These are phyloP conservation scores for Cyclostephanos tholiformis DNA, from an alignment of 108 stramenopile genomes.

Conservation along the genomic window DNA sequence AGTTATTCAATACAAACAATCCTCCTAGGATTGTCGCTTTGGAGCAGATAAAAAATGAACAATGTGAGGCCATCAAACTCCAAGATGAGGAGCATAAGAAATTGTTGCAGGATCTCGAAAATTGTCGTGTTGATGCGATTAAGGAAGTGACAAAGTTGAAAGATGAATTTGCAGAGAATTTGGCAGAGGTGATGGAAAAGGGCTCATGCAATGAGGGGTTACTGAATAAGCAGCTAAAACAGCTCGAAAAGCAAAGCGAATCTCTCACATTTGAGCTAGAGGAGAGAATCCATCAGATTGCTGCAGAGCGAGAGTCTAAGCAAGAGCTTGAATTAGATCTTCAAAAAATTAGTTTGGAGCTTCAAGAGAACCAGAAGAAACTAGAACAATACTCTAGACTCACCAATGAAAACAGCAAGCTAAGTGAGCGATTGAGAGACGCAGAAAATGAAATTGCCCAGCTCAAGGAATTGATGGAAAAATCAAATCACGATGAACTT, in stretches of 20 bases:
- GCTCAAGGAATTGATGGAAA: slow-evolving; percentile 10
- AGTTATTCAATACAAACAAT: neutral
- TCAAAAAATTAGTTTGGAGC: slow-evolving; percentile 1
- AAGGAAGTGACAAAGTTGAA: neutral
- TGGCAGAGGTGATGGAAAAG: slow-evolving; percentile 6
- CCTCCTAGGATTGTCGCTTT: slow-evolving; percentile 12
- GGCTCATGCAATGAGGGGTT: neutral
- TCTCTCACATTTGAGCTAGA: neutral
- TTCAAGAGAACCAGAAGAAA: slow-evolving; percentile 12
- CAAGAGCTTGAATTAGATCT: neutral
- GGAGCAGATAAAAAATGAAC: slow-evolving; percentile 13
- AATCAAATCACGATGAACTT: slow-evolving; percentile 15
- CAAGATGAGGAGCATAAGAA: slow-evolving; percentile 18
- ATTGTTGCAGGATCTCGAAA: slow-evolving; percentile 7
- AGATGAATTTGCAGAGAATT: neutral
- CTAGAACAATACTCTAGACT: slow-evolving; percentile 1
- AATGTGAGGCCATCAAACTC: slow-evolving; percentile 13
- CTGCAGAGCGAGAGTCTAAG: neutral
- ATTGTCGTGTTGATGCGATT: too few species aligned
- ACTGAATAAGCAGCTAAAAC: neutral
- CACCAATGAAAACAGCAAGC: neutral
- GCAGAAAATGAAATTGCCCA: slow-evolving; percentile 1
- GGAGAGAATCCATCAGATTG: neutral
- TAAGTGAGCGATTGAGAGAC: neutral
- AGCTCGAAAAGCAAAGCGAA: neutral